Conservation (phyloP, 2,329 filamentous ascomycete genomes). For the Piedraia hortae region DNA sequence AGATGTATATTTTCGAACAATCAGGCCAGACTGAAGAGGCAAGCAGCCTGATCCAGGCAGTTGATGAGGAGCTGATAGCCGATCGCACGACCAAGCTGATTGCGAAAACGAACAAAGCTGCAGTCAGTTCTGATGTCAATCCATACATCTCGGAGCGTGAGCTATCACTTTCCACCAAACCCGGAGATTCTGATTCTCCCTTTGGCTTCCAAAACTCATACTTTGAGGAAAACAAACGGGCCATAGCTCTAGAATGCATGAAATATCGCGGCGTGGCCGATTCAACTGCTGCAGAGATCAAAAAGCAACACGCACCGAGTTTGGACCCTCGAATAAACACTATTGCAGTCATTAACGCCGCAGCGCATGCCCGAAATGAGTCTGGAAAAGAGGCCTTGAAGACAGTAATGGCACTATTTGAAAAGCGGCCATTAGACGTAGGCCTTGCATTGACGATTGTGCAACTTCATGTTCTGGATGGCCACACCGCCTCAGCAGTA, state of each 20-base stretch:
- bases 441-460: conserved; percentile 55
- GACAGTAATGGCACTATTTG: conserved; percentile 38
- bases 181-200: conserved; percentile 37
- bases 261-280: conserved; percentile 38
- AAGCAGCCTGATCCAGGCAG: conserved; percentile 29
- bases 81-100: conserved; percentile 40
- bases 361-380: conserved; percentile 38
- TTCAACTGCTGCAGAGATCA: conserved; percentile 24
- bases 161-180: conserved; percentile 23
- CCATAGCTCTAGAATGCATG: conserved; percentile 35
- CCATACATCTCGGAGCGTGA: conserved; percentile 40
- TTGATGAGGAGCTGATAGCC: conserved; percentile 34
- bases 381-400: conserved; percentile 41
- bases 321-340: conserved; percentile 19
- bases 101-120: conserved; percentile 35
- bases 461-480: conserved; percentile 49
- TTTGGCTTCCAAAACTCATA: conserved; percentile 43
- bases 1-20: conserved; percentile 41
- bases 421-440: conserved; percentile 50
- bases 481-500: conserved; percentile 47
- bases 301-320: conserved; percentile 18
- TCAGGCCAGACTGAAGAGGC: conserved; percentile 41
- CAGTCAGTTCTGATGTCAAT: conserved; percentile 23
- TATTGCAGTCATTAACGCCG: conserved; percentile 40
- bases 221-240: conserved; percentile 33